Evolutionary conservation across 1,139 yeast species (phyloP), one percentile per base, ranked within the genome.

Genomic region (Blastobotrys serpentis): DNA sequence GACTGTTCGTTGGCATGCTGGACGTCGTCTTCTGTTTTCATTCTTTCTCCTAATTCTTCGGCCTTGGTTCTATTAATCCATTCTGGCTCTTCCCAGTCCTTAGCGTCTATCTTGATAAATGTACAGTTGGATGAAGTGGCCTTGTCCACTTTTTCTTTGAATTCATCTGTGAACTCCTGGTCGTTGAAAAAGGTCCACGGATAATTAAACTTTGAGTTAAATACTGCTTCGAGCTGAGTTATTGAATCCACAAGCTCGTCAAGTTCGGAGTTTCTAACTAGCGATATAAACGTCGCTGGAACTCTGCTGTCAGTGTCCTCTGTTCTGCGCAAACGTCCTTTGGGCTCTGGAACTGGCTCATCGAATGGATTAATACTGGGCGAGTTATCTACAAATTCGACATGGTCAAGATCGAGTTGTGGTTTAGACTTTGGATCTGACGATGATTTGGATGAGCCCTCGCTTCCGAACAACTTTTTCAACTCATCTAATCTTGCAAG

Each of bases 161-260:
- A 86, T 34, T 65, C 66, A 0, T 78, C 76, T 1, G 79, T 70
- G 62, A 87, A 87, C 6, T 80, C 81, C 49, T 71, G 73, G 60
- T 87, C 94, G 62, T 86, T 87, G 45, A 87, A 64, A 59, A 87
- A 86, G 1, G 87, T 85, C 72, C 87, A 86, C 0, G 95, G 95
- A 61, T 87, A 87, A 45, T 76, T 74, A 64, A 81, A 87, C 61
- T 84, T 82, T 23, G 66, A 56, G 62, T 88, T 88, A 69, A 88
- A 87, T 2, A 72, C 74, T 22, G 65, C 65, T 60, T 87, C 95
- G 33, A 87, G 75, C 56, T 75, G 76, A 43, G 63, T 61, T 48
- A 87, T 79, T 1, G 94, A 76, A 10, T 60, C 58, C 0, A 77
- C 63, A 13, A 86, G 74, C 1, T 67, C 74, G 0, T 57, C 58